These are phyloP conservation scores for Lichtheimia corymbifera DNA, from an alignment of 371 early-diverging fungal species.

Conservation along the genomic window DNA sequence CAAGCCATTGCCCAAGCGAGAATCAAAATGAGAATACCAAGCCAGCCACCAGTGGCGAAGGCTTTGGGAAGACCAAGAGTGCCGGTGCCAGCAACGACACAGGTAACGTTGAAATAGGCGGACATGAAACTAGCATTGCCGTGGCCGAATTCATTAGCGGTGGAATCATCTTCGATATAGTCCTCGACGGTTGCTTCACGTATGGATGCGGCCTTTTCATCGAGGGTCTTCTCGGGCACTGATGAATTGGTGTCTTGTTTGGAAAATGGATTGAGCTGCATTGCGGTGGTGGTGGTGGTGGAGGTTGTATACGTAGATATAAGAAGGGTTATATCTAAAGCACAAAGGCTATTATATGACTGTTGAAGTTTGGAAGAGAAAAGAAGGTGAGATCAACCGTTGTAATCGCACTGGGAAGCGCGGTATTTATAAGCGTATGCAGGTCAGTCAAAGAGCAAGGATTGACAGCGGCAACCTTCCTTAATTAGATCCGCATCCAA, in stretches of 20 bases:
- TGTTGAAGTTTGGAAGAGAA: not conserved
- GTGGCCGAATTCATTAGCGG: conserved; percentile 36
- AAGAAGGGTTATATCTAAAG: conserved; percentile 3
- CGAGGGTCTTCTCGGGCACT: not conserved
- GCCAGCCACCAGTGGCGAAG: conserved; percentile 46
- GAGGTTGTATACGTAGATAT: not conserved
- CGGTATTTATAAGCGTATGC: no score
- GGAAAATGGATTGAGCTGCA: not conserved
- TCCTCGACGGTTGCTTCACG: conserved; percentile 37
- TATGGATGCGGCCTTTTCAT: conserved; percentile 28
- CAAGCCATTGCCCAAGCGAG: conserved; percentile 39
- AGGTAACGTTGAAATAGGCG: conserved; percentile 66
- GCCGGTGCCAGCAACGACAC: conserved; percentile 89
- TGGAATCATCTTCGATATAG: conserved; percentile 23
- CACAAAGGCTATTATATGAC: not conserved
- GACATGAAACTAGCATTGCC: conserved; percentile 43
- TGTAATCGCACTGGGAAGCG: no score
- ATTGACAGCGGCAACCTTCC: no score
- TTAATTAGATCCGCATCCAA: no score
- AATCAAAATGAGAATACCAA: conserved; percentile 43
- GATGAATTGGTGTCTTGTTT: conserved; percentile 4
- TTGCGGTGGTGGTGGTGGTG: not conserved
- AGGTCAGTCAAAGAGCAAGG: no score
- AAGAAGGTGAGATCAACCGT: not conserved
- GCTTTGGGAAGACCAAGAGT: conserved; percentile 70